phyloP scores from a whole-genome alignment of 2,329 filamentous ascomycete genomes.

The Microcyclospora pomicola region DNA sequence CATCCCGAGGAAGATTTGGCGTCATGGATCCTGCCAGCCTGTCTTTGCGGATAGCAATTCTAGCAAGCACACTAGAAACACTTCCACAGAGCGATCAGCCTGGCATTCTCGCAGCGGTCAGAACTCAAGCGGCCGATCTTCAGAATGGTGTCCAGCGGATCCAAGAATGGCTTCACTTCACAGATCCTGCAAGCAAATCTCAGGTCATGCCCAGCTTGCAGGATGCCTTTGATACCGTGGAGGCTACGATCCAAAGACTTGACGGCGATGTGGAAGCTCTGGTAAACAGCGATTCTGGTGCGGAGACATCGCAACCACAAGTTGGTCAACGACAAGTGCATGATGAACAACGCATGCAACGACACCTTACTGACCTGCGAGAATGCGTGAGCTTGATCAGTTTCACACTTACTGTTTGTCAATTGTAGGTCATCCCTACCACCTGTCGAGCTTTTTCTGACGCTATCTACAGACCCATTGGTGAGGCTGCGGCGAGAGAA shows the following conservation, averaged over 20 bases:
- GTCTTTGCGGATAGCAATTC: too few species aligned
- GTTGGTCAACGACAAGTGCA: constrained; percentile 3
- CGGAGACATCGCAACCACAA: constrained; percentile 1
- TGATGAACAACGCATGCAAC: constrained; percentile 4
- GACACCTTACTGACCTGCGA: constrained; percentile 6
- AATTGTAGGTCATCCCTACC: constrained; percentile 2
- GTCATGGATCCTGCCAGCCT: too few species aligned
- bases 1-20: too few species aligned
- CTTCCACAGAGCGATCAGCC: not conserved
- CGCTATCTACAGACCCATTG: constrained; percentile 1
- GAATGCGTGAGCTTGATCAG: constrained; percentile 6
- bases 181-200: constrained; percentile 4
- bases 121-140: constrained; percentile 3
- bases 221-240: constrained; percentile 6
- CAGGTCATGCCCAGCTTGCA: constrained; percentile 5
- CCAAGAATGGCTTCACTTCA: constrained; percentile 10
- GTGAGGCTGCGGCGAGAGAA: constrained; percentile 2
- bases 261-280: constrained; percentile 3
- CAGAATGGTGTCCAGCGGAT: constrained; percentile 4
- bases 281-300: constrained; percentile 1
- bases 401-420: constrained; percentile 8
- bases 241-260: constrained; percentile 5
- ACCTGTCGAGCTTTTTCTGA: too few species aligned
- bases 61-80: too few species aligned
- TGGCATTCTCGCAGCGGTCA: constrained; percentile 2